These are phyloP conservation scores for Trichoderma polysporum DNA, from an alignment of 2,329 filamentous ascomycete species.

Conservation along the genomic window DNA sequence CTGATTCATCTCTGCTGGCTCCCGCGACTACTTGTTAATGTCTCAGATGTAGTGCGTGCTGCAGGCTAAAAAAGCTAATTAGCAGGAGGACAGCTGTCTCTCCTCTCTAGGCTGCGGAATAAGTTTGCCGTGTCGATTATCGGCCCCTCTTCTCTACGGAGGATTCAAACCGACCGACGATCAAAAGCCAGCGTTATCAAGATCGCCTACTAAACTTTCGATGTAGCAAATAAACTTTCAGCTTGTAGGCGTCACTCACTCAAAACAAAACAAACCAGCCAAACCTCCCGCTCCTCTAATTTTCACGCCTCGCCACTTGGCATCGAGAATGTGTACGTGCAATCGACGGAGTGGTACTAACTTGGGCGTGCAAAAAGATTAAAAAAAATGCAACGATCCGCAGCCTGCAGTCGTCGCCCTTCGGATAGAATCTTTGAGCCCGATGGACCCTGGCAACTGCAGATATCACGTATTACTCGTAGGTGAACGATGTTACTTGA, in stretches of 20 bases:
- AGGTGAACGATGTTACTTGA: background rate
- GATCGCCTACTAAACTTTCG: constrained; percentile 7
- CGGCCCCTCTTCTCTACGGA: background rate
- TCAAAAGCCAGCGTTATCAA: background rate
- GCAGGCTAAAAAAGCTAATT: background rate
- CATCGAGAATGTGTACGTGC: background rate
- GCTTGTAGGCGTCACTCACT: background rate
- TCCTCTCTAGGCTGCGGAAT: background rate
- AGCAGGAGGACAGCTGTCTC: background rate
- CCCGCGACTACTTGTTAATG: background rate
- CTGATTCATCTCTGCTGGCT: background rate
- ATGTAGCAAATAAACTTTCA: background rate
- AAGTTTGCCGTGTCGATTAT: too few relatives aligned
- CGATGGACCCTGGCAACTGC: background rate
- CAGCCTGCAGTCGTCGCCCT: background rate
- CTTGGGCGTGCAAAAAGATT: background rate
- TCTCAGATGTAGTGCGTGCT: background rate
- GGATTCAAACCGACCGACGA: background rate
- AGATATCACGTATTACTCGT: background rate
- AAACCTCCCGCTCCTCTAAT: background rate
- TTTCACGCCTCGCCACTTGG: background rate
- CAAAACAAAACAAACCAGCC: background rate
- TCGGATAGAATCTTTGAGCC: background rate
- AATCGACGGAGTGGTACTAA: background rate
- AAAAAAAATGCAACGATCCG: background rate